Percentiles rank a stretch among this genome's conserved stretches.
Conservation (phyloP, 2,329 filamentous ascomycete species). For the Claviceps purpurea region DNA sequence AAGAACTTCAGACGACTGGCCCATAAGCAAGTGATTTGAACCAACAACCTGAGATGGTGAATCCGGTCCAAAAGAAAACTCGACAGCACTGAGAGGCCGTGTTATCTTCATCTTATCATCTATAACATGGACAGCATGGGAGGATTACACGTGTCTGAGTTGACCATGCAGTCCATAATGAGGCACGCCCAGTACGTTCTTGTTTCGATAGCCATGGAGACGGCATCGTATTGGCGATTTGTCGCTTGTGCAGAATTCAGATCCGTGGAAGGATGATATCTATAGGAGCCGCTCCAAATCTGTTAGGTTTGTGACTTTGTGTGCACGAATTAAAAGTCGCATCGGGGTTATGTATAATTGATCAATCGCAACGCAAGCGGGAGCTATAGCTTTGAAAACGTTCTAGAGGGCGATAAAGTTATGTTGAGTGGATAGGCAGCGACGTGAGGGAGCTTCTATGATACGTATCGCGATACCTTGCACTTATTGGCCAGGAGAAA, state of each 20-base stretch:
- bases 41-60: constrained; percentile 3
- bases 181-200: constrained; percentile 32
- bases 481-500: neutral
- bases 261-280: no score
- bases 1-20: constrained; percentile 8
- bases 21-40: constrained; percentile 2
- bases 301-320: no score
- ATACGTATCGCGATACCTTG: constrained; percentile 25
- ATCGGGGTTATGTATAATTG: no score
- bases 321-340: no score
- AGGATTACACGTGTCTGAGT: constrained; percentile 26
- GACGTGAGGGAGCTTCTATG: constrained; percentile 20
- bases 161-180: constrained; percentile 30
- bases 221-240: constrained; percentile 9
- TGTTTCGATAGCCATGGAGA: constrained; percentile 20
- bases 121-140: constrained; percentile 22
- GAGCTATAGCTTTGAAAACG: no score
- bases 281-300: no score
- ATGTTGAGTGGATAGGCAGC: constrained; percentile 16
- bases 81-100: constrained; percentile 19
- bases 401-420: neutral
- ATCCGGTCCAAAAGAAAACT: constrained; percentile 26
- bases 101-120: constrained; percentile 21
- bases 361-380: no score
- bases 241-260: no score